Evolutionary conservation across 1,284 basidiomycete species (phyloP), one percentile per base, ranked within the genome.

Genomic region (Pascua sp.): DNA sequence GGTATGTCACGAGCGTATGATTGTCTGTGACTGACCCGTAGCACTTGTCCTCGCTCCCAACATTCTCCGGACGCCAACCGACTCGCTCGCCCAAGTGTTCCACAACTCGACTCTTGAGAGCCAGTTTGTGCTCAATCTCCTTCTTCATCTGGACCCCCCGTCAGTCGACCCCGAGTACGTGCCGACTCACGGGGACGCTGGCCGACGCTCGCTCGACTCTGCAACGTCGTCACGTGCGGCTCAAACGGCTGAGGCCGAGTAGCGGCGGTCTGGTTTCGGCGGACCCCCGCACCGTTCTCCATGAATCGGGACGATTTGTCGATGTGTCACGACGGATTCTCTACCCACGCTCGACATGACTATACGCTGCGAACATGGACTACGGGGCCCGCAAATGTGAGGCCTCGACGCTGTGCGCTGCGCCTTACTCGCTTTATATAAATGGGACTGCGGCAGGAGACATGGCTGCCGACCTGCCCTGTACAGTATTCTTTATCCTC

Each of bases 101-200:
- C 90, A 88, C 36, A 95, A 94, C 77, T 83, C 90, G 24, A 89
- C 88, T 68, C 91, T 88, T 69, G 91, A 94, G 72, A 88, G 91
- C 70, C 84, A 86, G 57, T 93, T 94, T 68, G 87, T 93, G 3
- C 85, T 89, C 67, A 87, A 91, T 67, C 80, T 94, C 24, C 78
- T 94, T 13, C 77, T 89, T 38, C 84, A 92, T 72, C 84, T 92
- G 55, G 85, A 85, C 65, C 90, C 89, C 63, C 79, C 81, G 55
- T 83, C 85, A 59, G 78, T 89, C 17, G 91, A 93, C 70, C 79
- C 83, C 2, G 83, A 86, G 59, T 92, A 89, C 53, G 53, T 65
- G 32, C 71, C 71, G 4, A 42, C 47, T 1, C 68, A 70, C 50
- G 70, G 51, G 15, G 43, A 4, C 9, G 16, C 51, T 8, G 32